Evolutionary conservation across 768 basidiomycete genomes (phyloP), one percentile per base, ranked within the genome.

Genomic region (Paxillus rubicundulus): DNA sequence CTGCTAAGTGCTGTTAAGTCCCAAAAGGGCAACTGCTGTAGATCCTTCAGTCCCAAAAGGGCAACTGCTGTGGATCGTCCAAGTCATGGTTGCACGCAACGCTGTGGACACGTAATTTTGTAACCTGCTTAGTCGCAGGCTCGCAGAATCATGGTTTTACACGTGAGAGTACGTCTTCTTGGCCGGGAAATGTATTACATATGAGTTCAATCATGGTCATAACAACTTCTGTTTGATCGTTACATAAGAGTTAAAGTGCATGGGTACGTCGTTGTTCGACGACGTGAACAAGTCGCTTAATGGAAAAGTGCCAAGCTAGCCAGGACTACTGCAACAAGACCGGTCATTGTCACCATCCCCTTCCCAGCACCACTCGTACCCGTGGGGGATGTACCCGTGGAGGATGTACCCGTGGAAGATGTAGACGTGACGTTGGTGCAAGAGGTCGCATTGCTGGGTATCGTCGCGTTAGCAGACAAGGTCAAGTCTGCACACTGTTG

Each of bases 401-500:
- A n/a, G n/a, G n/a, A n/a, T n/a, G n/a, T n/a, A n/a, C n/a, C 54
- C 13, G 61, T 58, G 4, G 65, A 54, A 10, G 53, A 44, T 33
- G 57, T 44, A 24, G 53, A 50, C 24, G 67, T 69, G 30, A 70
- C 58, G 47, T 72, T 76, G 14, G 68, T 47, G 63, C 77, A 76
- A 17, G 59, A 57, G 2, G 65, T 62, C 30, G 73, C 62, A 50
- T 72, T 77, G 32, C 77, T 70, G 1, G 83, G 76, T 30, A 82
- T 70, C 16, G 73, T 77, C 56, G 74, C 74, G 61, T 66, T 77
- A 17, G 72, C 77, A 38, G 83, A 78, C 30, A 95, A 72, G 17
- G 85, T 84, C 59, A 94, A 67, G 70, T 94, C 92, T 34, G 92
- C 79, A 63, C 91, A 94, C 87, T 92, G 61, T 12, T 45, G 9